Evolutionary conservation across 345 rosid genomes (phyloP).

Genomic region (Excoecaria cochinchinensis): DNA sequence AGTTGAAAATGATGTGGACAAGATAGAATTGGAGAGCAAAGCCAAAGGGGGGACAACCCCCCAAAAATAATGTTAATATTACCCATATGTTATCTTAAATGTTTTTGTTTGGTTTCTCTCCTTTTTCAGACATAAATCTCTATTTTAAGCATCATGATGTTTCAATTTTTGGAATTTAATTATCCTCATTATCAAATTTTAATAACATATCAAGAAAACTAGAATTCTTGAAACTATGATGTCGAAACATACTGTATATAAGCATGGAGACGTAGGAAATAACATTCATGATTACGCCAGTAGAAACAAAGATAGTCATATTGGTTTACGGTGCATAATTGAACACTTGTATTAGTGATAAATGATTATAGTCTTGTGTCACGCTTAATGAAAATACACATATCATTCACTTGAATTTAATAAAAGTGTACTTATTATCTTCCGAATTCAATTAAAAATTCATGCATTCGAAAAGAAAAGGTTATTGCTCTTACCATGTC

Average conservation of each 20-base stretch:
- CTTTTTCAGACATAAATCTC: constrained; percentile 23
- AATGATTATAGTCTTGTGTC: no score
- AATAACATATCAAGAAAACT: not conserved
- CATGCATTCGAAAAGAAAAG: no score
- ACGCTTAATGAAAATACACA: no score
- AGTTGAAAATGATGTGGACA: not conserved
- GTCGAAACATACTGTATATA: not conserved
- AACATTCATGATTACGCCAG: not conserved
- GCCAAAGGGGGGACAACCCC: not conserved
- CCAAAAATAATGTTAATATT: not conserved
- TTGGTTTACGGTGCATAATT: no score
- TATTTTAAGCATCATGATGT: not conserved
- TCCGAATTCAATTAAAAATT: no score
- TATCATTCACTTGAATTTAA: no score
- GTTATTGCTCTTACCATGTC: no score
- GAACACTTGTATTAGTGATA: no score
- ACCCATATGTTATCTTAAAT: not conserved
- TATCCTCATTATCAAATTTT: not conserved
- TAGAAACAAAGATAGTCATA: not conserved
- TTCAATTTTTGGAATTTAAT: not conserved
- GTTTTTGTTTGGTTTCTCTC: constrained; percentile 21
- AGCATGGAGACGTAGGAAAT: not conserved
- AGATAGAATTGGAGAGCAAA: not conserved
- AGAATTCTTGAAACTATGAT: not conserved
- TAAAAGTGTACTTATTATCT: no score